phyloP scores from a whole-genome alignment of 768 basidiomycete species.

The Agaricus sinodeliciosus region DNA sequence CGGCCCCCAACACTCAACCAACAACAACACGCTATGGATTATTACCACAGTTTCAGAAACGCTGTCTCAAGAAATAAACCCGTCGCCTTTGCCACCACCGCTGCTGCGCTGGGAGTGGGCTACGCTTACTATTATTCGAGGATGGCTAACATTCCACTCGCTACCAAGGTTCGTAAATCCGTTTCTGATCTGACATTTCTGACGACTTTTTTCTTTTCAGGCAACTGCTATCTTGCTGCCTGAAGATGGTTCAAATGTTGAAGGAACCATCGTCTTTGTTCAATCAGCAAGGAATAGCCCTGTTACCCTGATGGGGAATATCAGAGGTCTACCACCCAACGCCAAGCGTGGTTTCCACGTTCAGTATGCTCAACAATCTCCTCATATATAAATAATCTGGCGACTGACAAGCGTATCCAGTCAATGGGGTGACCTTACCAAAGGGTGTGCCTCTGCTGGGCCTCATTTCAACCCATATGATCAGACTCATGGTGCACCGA shows the following conservation, averaged over 20 bases:
- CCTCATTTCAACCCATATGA: constrained; percentile 72
- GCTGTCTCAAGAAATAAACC: background rate
- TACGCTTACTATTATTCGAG: constrained; percentile 2
- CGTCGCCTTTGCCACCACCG: constrained; percentile 1
- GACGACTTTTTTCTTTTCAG: constrained; percentile 12
- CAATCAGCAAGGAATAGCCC: constrained; percentile 44
- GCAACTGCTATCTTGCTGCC: constrained; percentile 45
- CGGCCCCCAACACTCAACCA: background rate
- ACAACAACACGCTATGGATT: background rate
- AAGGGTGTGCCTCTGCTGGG: constrained; percentile 65
- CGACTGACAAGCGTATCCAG: constrained; percentile 12
- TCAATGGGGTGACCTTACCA: constrained; percentile 53
- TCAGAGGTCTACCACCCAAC: constrained; percentile 52
- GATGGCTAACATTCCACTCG: background rate
- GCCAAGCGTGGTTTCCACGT: constrained; percentile 72
- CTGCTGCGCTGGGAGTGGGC: constrained; percentile 2
- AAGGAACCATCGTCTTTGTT: constrained; percentile 60
- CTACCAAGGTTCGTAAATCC: constrained; percentile 17
- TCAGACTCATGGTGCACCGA: constrained; percentile 59
- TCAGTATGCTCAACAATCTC: constrained; percentile 45
- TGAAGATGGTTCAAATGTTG: constrained; percentile 47
- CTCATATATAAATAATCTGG: background rate
- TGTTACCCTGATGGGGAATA: constrained; percentile 56
- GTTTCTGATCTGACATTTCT: background rate
- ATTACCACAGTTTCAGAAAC: background rate